phyloP scores from a whole-genome alignment of 169 alveolate genomes.

The Toxoplasma gondii region DNA sequence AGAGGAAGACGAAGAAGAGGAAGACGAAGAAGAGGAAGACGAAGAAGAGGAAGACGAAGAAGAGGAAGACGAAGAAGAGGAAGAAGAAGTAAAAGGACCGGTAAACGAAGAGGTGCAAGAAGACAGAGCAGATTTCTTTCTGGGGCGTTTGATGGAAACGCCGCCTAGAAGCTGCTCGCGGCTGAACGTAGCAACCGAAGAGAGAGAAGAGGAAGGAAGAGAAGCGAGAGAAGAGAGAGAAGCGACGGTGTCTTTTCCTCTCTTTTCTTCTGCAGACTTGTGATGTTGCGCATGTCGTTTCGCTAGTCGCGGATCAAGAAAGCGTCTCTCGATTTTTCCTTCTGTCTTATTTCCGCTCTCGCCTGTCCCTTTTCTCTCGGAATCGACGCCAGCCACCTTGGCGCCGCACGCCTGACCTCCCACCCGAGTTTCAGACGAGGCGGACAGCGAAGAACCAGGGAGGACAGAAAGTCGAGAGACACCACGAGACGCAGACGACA shows the following conservation, averaged over 20 bases:
- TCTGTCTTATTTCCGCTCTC: background rate
- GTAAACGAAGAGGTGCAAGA: too few relatives aligned
- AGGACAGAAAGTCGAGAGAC: background rate
- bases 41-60: too few relatives aligned
- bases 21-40: too few relatives aligned
- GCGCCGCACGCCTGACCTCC: background rate
- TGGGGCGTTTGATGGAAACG: conserved; percentile 31
- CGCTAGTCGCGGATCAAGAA: background rate
- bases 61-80: too few relatives aligned
- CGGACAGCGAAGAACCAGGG: background rate
- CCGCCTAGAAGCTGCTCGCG: conserved; percentile 46
- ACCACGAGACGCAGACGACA: too few relatives aligned
- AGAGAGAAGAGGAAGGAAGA: background rate
- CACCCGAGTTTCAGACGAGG: too few relatives aligned
- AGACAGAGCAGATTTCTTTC: background rate
- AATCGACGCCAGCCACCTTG: background rate
- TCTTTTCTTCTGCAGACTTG: background rate
- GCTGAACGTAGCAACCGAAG: background rate
- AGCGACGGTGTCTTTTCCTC: background rate
- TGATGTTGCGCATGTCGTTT: background rate
- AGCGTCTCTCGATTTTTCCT: background rate
- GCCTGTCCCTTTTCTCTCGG: background rate
- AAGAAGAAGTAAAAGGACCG: too few relatives aligned
- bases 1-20: too few relatives aligned
- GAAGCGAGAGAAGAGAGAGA: background rate